These are phyloP conservation scores for Eimeria tenella DNA, from an alignment of 169 alveolate genomes.

Conservation along the genomic window DNA sequence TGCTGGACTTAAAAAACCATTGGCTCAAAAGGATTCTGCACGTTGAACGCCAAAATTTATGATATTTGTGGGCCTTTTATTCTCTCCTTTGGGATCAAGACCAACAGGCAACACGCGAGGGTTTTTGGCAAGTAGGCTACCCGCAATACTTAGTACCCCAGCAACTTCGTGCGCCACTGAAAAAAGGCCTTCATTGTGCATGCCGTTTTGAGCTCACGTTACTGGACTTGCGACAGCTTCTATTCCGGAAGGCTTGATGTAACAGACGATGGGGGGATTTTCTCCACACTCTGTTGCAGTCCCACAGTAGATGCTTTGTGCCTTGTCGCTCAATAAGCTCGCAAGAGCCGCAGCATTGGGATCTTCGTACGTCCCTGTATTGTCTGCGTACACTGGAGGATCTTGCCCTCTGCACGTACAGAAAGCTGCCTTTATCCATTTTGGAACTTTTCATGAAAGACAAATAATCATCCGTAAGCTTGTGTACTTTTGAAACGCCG, in stretches of 20 bases:
- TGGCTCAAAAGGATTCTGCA: neutral
- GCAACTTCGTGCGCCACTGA: neutral
- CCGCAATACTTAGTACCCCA: neutral
- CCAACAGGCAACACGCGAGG: neutral
- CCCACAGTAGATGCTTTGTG: conserved; percentile 17
- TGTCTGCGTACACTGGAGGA: neutral
- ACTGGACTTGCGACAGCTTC: neutral
- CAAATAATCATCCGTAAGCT: neutral
- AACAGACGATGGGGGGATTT: neutral
- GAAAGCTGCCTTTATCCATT: neutral
- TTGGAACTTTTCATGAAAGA: neutral
- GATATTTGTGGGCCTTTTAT: too few relatives aligned
- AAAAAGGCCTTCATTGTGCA: neutral
- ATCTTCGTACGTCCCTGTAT: neutral
- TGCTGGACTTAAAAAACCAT: neutral
- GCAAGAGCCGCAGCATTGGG: conserved; percentile 50
- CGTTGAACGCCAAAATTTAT: neutral
- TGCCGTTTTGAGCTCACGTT: neutral
- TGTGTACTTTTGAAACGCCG: neutral
- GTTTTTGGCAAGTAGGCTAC: neutral
- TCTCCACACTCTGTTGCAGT: neutral
- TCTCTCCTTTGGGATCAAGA: too few relatives aligned
- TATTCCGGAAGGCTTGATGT: neutral
- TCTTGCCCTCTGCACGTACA: neutral
- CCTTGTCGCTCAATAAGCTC: neutral